Conservation (phyloP, 164 flowering plant species). For the Houttuynia cordata region DNA sequence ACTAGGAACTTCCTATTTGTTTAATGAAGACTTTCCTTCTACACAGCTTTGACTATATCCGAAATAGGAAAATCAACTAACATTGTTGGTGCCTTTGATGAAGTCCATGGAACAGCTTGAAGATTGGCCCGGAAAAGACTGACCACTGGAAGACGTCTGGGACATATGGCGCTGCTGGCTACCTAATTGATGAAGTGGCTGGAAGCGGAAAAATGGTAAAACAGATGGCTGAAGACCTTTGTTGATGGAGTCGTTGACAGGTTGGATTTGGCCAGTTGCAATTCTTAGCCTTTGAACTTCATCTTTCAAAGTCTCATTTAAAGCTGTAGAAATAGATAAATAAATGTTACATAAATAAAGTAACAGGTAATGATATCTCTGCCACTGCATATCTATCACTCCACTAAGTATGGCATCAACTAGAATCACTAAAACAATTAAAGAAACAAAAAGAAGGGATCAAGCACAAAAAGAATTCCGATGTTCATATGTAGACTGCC, state of each 20-base stretch:
- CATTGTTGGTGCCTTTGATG: conserved; percentile 23
- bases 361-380: too few relatives aligned
- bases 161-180: conserved; percentile 35
- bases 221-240: conserved; percentile 21
- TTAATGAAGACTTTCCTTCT: background rate
- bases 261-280: conserved; percentile 44
- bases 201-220: conserved; percentile 33
- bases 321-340: conserved; percentile 27
- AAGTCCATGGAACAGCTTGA: conserved; percentile 45
- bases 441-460: too few relatives aligned
- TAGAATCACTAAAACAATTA: too few relatives aligned
- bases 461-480: too few relatives aligned
- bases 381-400: too few relatives aligned
- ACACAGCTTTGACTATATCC: background rate
- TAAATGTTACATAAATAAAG: too few relatives aligned
- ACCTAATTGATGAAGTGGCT: conserved; percentile 25
- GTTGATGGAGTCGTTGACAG: conserved; percentile 32
- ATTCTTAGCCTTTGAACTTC: conserved; percentile 78
- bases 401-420: too few relatives aligned
- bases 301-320: conserved; percentile 66
- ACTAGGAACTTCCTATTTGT: background rate
- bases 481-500: too few relatives aligned
- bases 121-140: conserved; percentile 25
- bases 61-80: background rate
- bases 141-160: conserved; percentile 27